Conservation (phyloP, 345 rosid genomes). For the Aquilaria yunnanensis region DNA sequence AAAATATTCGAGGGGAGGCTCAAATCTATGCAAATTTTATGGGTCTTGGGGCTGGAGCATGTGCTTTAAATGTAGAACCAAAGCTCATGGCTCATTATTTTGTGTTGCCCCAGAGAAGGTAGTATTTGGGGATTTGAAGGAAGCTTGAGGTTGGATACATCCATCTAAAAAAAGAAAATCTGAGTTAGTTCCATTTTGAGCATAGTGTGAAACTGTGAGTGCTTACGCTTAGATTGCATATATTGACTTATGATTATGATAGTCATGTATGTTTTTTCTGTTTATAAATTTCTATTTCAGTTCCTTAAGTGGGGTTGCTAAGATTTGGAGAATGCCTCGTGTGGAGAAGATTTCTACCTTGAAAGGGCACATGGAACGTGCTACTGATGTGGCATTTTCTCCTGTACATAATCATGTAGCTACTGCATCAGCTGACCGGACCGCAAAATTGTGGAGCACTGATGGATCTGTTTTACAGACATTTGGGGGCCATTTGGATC, state of each 20-base stretch:
- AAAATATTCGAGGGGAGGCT: too few species aligned
- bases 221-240: neutral
- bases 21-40: too few species aligned
- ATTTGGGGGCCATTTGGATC: conserved; percentile 89
- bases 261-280: conserved; percentile 16
- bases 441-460: conserved; percentile 84
- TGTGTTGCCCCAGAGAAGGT: too few species aligned
- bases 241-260: conserved; percentile 10
- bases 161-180: too few species aligned
- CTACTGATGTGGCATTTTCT: conserved; percentile 88
- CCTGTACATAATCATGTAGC: conserved; percentile 65
- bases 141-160: too few species aligned
- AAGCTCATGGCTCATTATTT: too few species aligned
- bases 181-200: too few species aligned
- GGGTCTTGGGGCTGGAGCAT: too few species aligned
- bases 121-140: too few species aligned
- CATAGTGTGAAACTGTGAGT: conserved; percentile 1
- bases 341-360: conserved; percentile 47
- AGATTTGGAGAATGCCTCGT: conserved; percentile 82
- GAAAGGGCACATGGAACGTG: conserved; percentile 89
- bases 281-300: conserved; percentile 27
- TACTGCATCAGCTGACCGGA: conserved; percentile 96
- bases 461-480: conserved; percentile 71
- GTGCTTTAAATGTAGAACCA: too few species aligned
- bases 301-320: conserved; percentile 81